Evolutionary conservation across 208 protist species (phyloP), one percentile per base, ranked within the genome.

Genomic region (Phytomonas sp.): DNA sequence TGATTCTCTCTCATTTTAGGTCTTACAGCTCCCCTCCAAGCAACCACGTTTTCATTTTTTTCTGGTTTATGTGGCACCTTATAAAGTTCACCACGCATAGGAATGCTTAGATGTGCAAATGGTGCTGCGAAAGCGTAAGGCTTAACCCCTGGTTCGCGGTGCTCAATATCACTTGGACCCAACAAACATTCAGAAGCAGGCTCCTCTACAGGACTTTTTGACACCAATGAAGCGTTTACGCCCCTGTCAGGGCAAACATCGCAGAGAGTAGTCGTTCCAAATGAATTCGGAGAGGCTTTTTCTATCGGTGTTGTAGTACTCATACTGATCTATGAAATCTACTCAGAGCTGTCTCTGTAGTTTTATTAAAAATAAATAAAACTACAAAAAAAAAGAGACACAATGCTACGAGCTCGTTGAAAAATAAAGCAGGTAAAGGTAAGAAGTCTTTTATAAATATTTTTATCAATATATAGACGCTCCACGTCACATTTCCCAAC

Each of bases 331-430:
- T 34, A n/a, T 69, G 26, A 69, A 63, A 69, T 69, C 14, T 29
- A 52, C n/a, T 34, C 31, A 64, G 14, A 26, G 32, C 2, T 34
- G 16, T 26, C n/a, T 36, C 16, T 69, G 42, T 36, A 69, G 31
- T 23, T 23, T 34, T 26, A 73, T 42, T 64, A 67, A 32, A 63
- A 7, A 67, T 62, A 37, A 71, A 70, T n/a, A 67, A 63, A 71
- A 66, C 19, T 60, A 66, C 16, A 7, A 60, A 69, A 5, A 56
- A 16, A 56, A 56, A 19, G 23, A 6, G 16, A 56, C 45, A 56
- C 26, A 56, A 4, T 56, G 6, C 5, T 56, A 56, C 26, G 45
- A 56, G 5, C 19, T 56, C 19, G 45, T 56, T 56, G 8, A 56
- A 56, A 26, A 56, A 4, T 56, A 26, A 26, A 56, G 40, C 40